Evolutionary conservation across 768 basidiomycete genomes (phyloP), one percentile per base, ranked within the genome.

Genomic region (Lentinula edodes): DNA sequence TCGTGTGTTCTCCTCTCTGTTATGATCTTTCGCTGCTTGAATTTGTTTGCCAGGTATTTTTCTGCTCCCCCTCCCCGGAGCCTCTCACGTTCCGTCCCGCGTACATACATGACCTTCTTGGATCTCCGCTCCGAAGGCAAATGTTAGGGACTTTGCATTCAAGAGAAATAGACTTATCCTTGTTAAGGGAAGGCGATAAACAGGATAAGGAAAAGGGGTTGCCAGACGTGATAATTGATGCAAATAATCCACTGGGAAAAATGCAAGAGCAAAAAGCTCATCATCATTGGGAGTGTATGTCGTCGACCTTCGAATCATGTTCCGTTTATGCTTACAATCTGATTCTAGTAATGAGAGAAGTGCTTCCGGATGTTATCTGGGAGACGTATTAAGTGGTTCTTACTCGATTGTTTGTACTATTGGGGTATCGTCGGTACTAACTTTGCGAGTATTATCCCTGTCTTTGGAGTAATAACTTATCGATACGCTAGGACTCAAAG

Each of bases 201-300:
- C 74, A 75, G 28, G 76, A 78, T 53, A 71, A 80, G 4, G 72
- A 76, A 41, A 72, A 74, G 16, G 68, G 90, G 46, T 67, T 94
- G 58, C 84, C 80, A 0, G 90, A 94, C 73, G 68, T 91, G 45
- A 67, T 94, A 60, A 85, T 80, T 0, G 90, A 94, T 73, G 68
- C 70, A 45, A 73, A 79, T 42, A 91, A 91, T 68, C 78, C 79
- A 34, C 72, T 94, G 61, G 82, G 81, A 36, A 77, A 79, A 41
- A 83, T 90, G 78, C 92, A 95, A 70, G 73, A 81, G 32, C 76
- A 76, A 39, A 84, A 84, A 65, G 85, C 86, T 1, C 64, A 85
- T 50, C 80, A 85, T 46, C 92, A 93, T 67, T 97, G 94, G 94
- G 79, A 79, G 63, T 70, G 90, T 90, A 69, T 64, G 87, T 78